Evolutionary conservation across 192 early-diverging fungal genomes (phyloP).

Genomic region (Coemansia sp.): DNA sequence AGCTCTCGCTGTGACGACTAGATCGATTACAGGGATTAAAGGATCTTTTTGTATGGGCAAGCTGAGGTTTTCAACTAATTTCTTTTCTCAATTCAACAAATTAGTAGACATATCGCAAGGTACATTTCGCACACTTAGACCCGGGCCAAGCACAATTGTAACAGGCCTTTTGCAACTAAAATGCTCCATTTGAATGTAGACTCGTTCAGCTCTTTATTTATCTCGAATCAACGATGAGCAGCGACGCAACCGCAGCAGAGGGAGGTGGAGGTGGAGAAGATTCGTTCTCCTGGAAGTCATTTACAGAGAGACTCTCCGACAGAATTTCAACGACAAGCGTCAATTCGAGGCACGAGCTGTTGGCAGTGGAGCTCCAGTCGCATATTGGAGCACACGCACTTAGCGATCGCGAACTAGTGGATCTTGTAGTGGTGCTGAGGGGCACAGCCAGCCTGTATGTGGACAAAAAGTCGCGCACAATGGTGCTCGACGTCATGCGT

Average conservation of each 20-base stretch:
- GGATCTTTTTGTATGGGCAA: too few relatives aligned
- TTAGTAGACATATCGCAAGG: too few relatives aligned
- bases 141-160: too few relatives aligned
- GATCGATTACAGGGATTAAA: too few relatives aligned
- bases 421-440: slow-evolving; percentile 54
- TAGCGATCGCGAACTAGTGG: slow-evolving; percentile 32
- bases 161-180: too few relatives aligned
- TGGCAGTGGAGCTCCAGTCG: slow-evolving; percentile 51
- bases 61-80: too few relatives aligned
- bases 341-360: slow-evolving; percentile 47
- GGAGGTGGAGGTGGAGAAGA: not conserved
- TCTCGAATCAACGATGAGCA: slow-evolving; percentile 13
- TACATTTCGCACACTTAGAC: too few relatives aligned
- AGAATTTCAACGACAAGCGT: slow-evolving; percentile 57
- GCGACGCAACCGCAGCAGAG: slow-evolving; percentile 4
- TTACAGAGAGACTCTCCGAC: slow-evolving; percentile 51
- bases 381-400: slow-evolving; percentile 24
- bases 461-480: slow-evolving; percentile 62
- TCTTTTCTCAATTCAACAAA: too few relatives aligned
- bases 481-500: slow-evolving; percentile 58
- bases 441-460: slow-evolving; percentile 65
- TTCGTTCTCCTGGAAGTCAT: slow-evolving; percentile 59
- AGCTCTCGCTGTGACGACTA: too few relatives aligned
- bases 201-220: not conserved
- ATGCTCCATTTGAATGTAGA: slow-evolving; percentile 3